Conservation (phyloP, 2,329 filamentous ascomycete species). For the Ascochyta lentis region DNA sequence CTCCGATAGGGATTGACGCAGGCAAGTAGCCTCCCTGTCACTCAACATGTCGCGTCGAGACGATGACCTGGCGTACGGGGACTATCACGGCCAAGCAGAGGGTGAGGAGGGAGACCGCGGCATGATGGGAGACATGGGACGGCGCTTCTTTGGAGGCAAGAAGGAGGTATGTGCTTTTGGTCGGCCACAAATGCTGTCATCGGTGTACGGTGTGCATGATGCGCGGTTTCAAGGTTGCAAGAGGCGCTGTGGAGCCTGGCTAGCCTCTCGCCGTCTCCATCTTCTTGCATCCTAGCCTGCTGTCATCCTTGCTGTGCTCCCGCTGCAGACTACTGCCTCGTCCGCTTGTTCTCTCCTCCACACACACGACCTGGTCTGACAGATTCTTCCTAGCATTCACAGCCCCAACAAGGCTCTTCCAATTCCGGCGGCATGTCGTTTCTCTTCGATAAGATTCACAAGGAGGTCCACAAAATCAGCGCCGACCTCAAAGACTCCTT, state of each 20-base stretch:
- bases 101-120: conserved; percentile 56
- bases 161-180: conserved; percentile 38
- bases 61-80: conserved; percentile 63
- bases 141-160: conserved; percentile 50
- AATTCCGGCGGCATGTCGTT: conserved; percentile 49
- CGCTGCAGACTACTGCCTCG: conserved; percentile 2
- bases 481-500: conserved; percentile 59
- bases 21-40: not conserved
- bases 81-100: conserved; percentile 52
- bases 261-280: conserved; percentile 21
- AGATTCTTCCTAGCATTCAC: conserved; percentile 24
- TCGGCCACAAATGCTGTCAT: conserved; percentile 28
- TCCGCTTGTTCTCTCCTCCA: conserved; percentile 9
- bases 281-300: conserved; percentile 13
- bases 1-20: not conserved
- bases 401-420: conserved; percentile 39
- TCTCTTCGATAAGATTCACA: conserved; percentile 63
- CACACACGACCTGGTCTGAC: conserved; percentile 15
- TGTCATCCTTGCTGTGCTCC: conserved; percentile 9
- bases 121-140: conserved; percentile 61
- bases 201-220: conserved; percentile 18
- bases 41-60: conserved; percentile 48
- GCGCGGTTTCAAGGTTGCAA: conserved; percentile 18
- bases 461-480: conserved; percentile 58
- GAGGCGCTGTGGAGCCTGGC: conserved; percentile 17